Percentiles rank a stretch among this genome's conserved stretches.
phyloP scores from a whole-genome alignment of 176 grass and related monocot genomes.

The Oryza australiensis region DNA sequence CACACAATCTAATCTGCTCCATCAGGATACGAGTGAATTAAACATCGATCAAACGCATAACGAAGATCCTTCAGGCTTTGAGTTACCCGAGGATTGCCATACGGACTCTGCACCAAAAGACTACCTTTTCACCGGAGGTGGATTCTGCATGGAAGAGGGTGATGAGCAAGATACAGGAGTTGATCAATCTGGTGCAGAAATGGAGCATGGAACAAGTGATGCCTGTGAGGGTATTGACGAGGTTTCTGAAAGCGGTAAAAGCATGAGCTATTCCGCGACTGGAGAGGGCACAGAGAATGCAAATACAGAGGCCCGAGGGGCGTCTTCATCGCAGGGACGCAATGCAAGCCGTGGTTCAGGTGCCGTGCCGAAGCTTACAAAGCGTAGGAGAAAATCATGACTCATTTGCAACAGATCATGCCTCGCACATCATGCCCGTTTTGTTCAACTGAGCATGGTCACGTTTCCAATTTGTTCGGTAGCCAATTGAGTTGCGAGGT shows the following conservation, averaged over 20 bases:
- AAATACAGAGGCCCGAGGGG: conserved; percentile 10
- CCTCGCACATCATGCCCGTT: background rate
- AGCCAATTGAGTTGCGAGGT: background rate
- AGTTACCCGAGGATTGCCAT: background rate
- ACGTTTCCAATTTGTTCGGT: background rate
- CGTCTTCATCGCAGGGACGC: background rate
- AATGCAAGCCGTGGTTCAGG: conserved; percentile 38
- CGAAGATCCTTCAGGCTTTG: conserved; percentile 25
- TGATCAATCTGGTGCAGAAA: conserved; percentile 4
- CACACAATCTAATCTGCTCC: conserved; percentile 25
- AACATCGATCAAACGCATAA: conserved; percentile 26
- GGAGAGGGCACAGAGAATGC: conserved; percentile 19
- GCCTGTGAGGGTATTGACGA: conserved; percentile 7
- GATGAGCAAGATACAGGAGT: conserved; percentile 38
- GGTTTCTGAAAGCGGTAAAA: conserved; percentile 21
- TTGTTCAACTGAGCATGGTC: background rate
- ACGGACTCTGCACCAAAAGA: conserved; percentile 33
- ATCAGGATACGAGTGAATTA: conserved; percentile 31
- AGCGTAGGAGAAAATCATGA: conserved; percentile 50
- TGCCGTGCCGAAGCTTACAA: conserved; percentile 47
- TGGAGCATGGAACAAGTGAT: conserved; percentile 21
- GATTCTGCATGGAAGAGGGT: conserved; percentile 61
- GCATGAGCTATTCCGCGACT: background rate
- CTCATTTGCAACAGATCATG: background rate
- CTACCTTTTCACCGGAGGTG: conserved; percentile 66